Conservation (phyloP, 495 filamentous ascomycete species). For the Penicillium paradoxum region DNA sequence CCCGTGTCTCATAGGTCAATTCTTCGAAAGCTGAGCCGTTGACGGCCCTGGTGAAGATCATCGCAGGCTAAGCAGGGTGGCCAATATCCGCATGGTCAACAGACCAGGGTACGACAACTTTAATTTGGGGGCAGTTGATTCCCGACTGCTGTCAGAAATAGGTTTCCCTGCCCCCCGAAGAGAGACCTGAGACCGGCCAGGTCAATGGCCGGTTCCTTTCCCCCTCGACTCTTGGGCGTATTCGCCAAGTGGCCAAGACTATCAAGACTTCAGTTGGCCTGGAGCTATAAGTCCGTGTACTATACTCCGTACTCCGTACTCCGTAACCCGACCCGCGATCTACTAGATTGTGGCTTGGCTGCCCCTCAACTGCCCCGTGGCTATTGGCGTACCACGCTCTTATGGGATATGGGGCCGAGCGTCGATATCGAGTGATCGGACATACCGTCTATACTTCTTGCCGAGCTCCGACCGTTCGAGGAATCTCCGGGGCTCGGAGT, state of each 20-base stretch:
- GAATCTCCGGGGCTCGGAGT: neutral
- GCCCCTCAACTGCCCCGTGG: neutral
- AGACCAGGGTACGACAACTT: slow-evolving; percentile 28
- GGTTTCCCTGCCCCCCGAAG: too few species aligned
- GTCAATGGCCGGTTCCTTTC: neutral
- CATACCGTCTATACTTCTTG: neutral
- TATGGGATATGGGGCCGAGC: slow-evolving; percentile 1
- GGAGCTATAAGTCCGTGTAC: slow-evolving; percentile 1
- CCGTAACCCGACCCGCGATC: slow-evolving; percentile 4
- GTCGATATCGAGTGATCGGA: slow-evolving; percentile 7
- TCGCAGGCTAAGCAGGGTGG: slow-evolving; percentile 18
- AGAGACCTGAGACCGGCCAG: neutral
- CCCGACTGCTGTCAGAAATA: neutral
- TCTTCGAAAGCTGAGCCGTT: slow-evolving; percentile 12
- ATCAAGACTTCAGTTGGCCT: slow-evolving; percentile 14
- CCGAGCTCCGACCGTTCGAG: neutral
- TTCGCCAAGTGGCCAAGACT: slow-evolving; percentile 18
- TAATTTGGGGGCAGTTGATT: slow-evolving; percentile 13
- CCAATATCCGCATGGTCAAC: slow-evolving; percentile 16
- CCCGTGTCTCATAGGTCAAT: too few species aligned
- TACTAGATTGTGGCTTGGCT: slow-evolving; percentile 8
- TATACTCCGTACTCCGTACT: neutral
- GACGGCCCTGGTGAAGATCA: slow-evolving; percentile 21
- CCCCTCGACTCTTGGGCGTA: neutral
- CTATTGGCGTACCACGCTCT: neutral